Base-by-base conservation (phyloP, 225 moss, liverwort and hornwort species). In the Bryoerythrophyllum caledonicum region DNA sequence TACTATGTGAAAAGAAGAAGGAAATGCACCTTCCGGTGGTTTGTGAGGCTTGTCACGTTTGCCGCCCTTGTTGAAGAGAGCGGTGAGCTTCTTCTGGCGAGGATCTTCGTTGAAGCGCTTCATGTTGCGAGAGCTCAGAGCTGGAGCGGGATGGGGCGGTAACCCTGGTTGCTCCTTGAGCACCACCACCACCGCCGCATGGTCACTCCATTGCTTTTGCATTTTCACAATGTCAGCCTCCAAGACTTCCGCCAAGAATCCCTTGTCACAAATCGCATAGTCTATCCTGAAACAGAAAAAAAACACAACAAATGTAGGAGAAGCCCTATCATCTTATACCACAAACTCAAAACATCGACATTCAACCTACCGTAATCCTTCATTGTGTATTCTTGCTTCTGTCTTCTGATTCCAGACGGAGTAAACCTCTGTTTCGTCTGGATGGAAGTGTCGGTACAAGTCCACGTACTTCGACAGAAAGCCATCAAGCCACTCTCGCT, bases 351-450 rank as follows among this genome's bases (percentile, higher is more conserved):
- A 70, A 37, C 10, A 75, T 71, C 61, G 23, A 46, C 21, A 75
- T 66, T n/a, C 32, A 32, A 40, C 19, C 43, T 30, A 67, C 93
- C 91, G 85, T 59, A 91, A 68, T 52, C 93, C 93, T 84, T 93
- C 90, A 60, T 94, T 91, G 58, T 91, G 93, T 72, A 88, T 91
- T 71, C 93, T 86, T 21, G 93, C 91, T 81, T 94, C 88, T 8
- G 91, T 91, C 77, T 90, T 94, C 63, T 91, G 83, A 74, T 94
- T 87, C 91, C 93, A 94, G 30, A 91, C 91, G 40, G 91, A 91
- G 60, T 70, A 94, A 52, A 91, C 77, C 28, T 91, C 85, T 48
- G 64, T 87, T 55, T 77, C 84, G 64, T 90, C 87, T 17, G 90
- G 90, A 78, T 91, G 93, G 61, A 91, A 93, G 73, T 91, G 91